A percentile compares a stretch with the other conserved stretches of the same genome.
These are phyloP conservation scores for Tuber microsphaerosporum DNA, from an alignment of 495 filamentous ascomycete genomes.

Conservation along the genomic window DNA sequence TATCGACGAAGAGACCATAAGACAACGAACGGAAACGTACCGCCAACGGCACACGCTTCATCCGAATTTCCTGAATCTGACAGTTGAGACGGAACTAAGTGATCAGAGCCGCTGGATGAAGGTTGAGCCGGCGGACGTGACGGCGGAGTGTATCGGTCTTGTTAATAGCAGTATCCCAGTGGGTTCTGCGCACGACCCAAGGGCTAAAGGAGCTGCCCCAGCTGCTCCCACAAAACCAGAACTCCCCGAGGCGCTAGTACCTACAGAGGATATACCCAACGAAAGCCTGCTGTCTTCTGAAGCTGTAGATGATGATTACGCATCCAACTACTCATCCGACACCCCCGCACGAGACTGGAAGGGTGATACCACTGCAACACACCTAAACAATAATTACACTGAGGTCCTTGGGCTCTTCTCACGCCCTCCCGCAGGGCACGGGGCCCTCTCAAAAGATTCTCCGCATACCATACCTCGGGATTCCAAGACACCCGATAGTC, in stretches of 20 bases:
- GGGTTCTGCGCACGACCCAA: slow-evolving; percentile 37
- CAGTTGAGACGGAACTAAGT: slow-evolving; percentile 62
- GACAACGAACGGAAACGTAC: slow-evolving; percentile 60
- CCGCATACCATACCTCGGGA: slow-evolving; percentile 44
- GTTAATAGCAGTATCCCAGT: slow-evolving; percentile 43
- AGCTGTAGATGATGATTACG: slow-evolving; percentile 36
- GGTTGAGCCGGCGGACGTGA: slow-evolving; percentile 63
- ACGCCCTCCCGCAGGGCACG: slow-evolving; percentile 19
- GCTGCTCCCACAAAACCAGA: slow-evolving; percentile 30
- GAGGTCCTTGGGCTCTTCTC: slow-evolving; percentile 30
- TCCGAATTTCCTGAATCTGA: slow-evolving; percentile 65
- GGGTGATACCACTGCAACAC: slow-evolving; percentile 15
- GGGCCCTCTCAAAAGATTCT: slow-evolving; percentile 41
- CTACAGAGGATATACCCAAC: slow-evolving; percentile 43
- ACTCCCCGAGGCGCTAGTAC: slow-evolving; percentile 42
- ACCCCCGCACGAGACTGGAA: slow-evolving; percentile 25
- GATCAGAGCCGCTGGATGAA: slow-evolving; percentile 66
- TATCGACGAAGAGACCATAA: slow-evolving; percentile 62
- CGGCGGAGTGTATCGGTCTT: slow-evolving; percentile 59
- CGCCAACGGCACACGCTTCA: slow-evolving; percentile 61
- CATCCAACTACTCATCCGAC: slow-evolving; percentile 36
- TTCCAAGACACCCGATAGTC: slow-evolving; percentile 48
- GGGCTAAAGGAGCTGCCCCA: slow-evolving; percentile 41
- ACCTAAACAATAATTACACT: slow-evolving; percentile 16
- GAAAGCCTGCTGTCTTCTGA: slow-evolving; percentile 42